Evolutionary conservation across 2,329 filamentous ascomycete species (phyloP), one percentile per base, ranked within the genome.

Genomic region (Fusarium protoensiforme): DNA sequence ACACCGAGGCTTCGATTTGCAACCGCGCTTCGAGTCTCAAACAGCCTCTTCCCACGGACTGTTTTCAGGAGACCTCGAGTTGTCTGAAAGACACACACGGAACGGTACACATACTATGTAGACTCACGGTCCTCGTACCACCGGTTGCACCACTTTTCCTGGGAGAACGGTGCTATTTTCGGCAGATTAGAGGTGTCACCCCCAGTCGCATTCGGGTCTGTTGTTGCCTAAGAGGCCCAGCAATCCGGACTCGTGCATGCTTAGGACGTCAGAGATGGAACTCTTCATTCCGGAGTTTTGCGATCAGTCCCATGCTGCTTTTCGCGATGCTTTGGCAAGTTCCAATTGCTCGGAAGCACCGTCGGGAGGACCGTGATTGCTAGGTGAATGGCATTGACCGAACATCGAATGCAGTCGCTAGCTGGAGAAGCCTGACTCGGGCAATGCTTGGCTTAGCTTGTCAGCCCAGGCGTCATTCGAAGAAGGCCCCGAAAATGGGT

Each of bases 151-250:
- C 48, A 53, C 67, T 62, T 71, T 67, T 64, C 63, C 38, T 43
- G 56, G 35, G 48, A 33, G 67, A 67, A 68, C 69, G 74, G 69
- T 73, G 65, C 58, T 77, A 73, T 73, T 77, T 66, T 75, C 73
- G 75, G 73, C 46, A 63, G 53, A 67, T 66, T 75, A 39, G 60
- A 51, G 53, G 29, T 27, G 22, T 43, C 53, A 61, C 35, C 36
- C 31, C 53, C 46, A 57, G 36, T 24, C 51, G 58, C 46, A 57
- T 33, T 24, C 46, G 58, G 62, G 46, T 54, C 61, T 67, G 46
- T 54, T 56, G 57, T 64, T 68, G 58, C 56, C 31, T 64, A 39
- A 57, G 35, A 64, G 14, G 33, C 60, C 60, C 27, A 33, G 36
- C 36, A 64, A 33, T 33, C 29, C 24, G 35, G 36, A 38, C 53